Conservation (phyloP, 129 eudicot genomes). For the Cynara cardunculus region DNA sequence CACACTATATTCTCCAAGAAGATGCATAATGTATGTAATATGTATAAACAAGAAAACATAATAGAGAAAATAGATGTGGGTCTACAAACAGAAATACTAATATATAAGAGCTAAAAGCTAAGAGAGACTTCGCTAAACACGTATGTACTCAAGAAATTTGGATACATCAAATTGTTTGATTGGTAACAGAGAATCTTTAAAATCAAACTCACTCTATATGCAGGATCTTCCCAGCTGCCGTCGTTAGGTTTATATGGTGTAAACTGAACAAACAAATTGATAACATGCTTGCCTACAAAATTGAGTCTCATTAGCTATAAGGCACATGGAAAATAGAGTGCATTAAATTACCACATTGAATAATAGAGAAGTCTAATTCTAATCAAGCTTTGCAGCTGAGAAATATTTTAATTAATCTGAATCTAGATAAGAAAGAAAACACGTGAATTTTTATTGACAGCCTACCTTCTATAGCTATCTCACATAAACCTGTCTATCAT, state of each 20-base stretch:
- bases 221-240: conserved; percentile 97
- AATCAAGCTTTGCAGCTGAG: not conserved
- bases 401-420: not conserved
- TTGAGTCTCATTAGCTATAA: conserved; percentile 9
- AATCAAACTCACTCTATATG: conserved; percentile 73
- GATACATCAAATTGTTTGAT: not conserved
- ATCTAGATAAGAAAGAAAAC: too few species aligned
- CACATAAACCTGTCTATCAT: too few species aligned
- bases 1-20: not conserved
- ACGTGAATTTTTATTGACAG: too few species aligned
- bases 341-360: not conserved
- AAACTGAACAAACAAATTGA: conserved; percentile 87
- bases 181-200: not conserved
- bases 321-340: not conserved
- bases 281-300: conserved; percentile 80
- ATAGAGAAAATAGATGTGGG: not conserved
- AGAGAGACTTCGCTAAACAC: not conserved
- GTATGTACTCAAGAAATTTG: not conserved
- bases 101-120: not conserved
- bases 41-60: not conserved
- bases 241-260: conserved; percentile 90
- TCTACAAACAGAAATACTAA: not conserved
- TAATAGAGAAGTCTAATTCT: not conserved
- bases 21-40: not conserved
- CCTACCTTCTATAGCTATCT: too few species aligned